Conservation (phyloP, 2,329 filamentous ascomycete genomes). For the Hypoxylon sp. region DNA sequence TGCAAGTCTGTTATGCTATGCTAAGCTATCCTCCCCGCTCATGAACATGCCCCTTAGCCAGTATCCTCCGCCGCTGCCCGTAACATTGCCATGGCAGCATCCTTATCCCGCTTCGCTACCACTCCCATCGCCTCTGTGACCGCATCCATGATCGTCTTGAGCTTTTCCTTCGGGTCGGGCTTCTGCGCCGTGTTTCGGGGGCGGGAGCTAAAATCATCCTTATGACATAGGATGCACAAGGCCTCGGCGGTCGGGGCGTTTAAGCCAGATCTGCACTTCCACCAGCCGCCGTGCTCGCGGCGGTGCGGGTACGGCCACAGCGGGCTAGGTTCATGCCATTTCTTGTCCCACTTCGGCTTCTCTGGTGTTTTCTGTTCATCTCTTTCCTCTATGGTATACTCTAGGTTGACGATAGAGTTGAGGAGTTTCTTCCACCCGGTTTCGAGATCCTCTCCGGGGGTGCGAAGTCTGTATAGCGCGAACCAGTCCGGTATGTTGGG, state of each 20-base stretch:
- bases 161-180: slow-evolving; percentile 1
- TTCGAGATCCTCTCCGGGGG: slow-evolving; percentile 30
- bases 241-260: slow-evolving; percentile 32
- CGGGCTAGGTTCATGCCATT: slow-evolving; percentile 47
- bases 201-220: neutral
- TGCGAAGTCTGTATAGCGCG: slow-evolving; percentile 28
- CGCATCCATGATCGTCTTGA: slow-evolving; percentile 35
- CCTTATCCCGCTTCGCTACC: slow-evolving; percentile 43
- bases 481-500: slow-evolving; percentile 50
- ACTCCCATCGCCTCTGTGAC: slow-evolving; percentile 42
- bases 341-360: slow-evolving; percentile 45
- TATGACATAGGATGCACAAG: slow-evolving; percentile 31
- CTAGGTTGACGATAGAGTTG: slow-evolving; percentile 37
- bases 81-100: slow-evolving; percentile 7
- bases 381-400: slow-evolving; percentile 20
- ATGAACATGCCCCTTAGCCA: neutral
- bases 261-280: slow-evolving; percentile 46
- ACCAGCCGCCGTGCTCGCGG: slow-evolving; percentile 47
- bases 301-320: slow-evolving; percentile 43
- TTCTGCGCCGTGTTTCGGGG: neutral
- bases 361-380: slow-evolving; percentile 14
- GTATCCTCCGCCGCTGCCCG: neutral
- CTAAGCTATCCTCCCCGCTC: too few species aligned
- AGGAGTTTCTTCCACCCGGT: slow-evolving; percentile 40
- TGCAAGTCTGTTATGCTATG: too few species aligned